phyloP scores from a whole-genome alignment of 176 grass and related monocot species.

The Oryza punctata region DNA sequence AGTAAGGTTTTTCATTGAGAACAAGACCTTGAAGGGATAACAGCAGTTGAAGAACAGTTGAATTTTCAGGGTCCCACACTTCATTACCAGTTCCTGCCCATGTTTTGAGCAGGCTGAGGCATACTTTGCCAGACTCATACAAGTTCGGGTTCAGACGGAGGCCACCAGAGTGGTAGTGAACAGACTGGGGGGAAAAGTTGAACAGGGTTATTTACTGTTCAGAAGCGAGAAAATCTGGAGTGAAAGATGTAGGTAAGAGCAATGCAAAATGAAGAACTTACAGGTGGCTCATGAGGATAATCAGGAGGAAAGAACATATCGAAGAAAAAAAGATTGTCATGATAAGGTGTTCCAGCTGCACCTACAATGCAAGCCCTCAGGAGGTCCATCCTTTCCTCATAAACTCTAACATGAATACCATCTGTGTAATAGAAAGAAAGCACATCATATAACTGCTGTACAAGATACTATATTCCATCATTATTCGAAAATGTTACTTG shows the following conservation, averaged over 20 bases:
- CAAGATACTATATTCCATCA: constrained; percentile 24
- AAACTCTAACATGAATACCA: constrained; percentile 88
- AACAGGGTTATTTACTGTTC: neutral
- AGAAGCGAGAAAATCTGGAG: neutral
- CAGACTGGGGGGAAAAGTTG: constrained; percentile 51
- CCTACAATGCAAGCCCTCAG: constrained; percentile 90
- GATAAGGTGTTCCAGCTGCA: constrained; percentile 87
- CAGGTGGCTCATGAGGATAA: constrained; percentile 92
- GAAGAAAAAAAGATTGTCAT: constrained; percentile 95
- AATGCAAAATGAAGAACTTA: constrained; percentile 52
- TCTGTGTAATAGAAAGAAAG: constrained; percentile 52
- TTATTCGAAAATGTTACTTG: constrained; percentile 28
- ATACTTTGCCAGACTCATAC: constrained; percentile 96
- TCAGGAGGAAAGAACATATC: constrained; percentile 91
- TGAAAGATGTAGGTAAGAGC: constrained; percentile 11
- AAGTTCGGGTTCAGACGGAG: constrained; percentile 90
- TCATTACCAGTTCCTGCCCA: constrained; percentile 83
- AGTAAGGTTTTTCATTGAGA: constrained; percentile 97
- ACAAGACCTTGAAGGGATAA: constrained; percentile 96
- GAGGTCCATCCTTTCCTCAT: constrained; percentile 97
- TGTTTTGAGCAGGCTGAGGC: constrained; percentile 96
- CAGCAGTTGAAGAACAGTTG: constrained; percentile 86
- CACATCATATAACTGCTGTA: constrained; percentile 23
- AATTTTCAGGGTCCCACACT: constrained; percentile 83
- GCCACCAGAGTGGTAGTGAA: constrained; percentile 90